These are phyloP conservation scores for Ascochyta pisi DNA, from an alignment of 2,329 filamentous ascomycete genomes.

Conservation along the genomic window DNA sequence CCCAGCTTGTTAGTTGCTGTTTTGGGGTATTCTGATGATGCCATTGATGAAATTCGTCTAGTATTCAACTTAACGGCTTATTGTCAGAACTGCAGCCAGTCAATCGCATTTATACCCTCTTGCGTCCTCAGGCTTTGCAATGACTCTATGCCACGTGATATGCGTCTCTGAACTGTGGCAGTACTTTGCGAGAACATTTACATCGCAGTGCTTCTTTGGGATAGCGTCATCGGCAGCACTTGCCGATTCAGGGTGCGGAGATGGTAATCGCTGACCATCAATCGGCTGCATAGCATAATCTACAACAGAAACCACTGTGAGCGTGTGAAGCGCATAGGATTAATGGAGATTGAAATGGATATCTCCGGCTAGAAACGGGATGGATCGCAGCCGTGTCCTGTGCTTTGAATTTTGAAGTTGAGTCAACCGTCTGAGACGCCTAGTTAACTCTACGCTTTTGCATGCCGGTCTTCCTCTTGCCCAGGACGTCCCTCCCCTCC, in stretches of 20 bases:
- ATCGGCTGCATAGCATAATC: neutral
- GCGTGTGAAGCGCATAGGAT: neutral
- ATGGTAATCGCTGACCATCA: conserved; percentile 3
- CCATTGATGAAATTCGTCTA: conserved; percentile 7
- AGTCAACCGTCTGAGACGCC: too few relatives aligned
- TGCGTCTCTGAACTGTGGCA: neutral
- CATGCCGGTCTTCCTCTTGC: conserved; percentile 68
- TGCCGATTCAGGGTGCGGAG: neutral
- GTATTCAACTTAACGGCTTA: neutral
- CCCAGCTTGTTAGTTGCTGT: conserved; percentile 40
- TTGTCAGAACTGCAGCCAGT: too few relatives aligned
- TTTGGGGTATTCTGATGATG: conserved; percentile 31
- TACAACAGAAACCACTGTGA: neutral
- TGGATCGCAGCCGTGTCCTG: neutral
- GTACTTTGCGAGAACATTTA: conserved; percentile 8
- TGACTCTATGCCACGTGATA: neutral
- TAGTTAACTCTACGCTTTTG: conserved; percentile 34
- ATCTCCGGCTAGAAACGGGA: neutral
- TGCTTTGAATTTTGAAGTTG: neutral
- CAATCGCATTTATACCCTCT: neutral
- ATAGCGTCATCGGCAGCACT: neutral
- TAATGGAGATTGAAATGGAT: neutral
- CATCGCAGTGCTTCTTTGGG: too few relatives aligned
- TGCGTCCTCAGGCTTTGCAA: neutral
- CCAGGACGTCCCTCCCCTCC: conserved; percentile 87